A percentile compares a stretch with the other conserved stretches of the same genome.
These are phyloP conservation scores for Acorus gramineus DNA, from an alignment of 106 monocot species.

Conservation along the genomic window DNA sequence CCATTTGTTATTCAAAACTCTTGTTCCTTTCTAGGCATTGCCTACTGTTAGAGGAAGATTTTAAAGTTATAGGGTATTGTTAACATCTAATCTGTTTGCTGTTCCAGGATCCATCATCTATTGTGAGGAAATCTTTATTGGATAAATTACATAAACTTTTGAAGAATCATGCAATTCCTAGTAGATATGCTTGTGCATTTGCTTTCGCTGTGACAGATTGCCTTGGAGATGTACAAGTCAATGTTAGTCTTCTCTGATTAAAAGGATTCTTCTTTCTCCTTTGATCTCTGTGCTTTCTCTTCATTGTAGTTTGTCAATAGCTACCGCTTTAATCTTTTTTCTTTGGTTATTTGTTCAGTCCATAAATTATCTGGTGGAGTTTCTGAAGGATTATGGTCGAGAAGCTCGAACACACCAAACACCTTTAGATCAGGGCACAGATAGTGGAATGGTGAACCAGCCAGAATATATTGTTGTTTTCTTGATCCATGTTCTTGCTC, in stretches of 20 bases:
- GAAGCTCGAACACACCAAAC: conserved; percentile 8
- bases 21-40: too few relatives aligned
- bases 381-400: conserved; percentile 33
- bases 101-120: conserved; percentile 54
- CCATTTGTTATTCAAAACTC: too few relatives aligned
- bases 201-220: conserved; percentile 49
- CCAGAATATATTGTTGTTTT: conserved; percentile 79
- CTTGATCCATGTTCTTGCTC: conserved; percentile 70
- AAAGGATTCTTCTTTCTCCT: neutral
- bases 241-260: conserved; percentile 32
- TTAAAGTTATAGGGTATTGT: neutral
- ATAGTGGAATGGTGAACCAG: conserved; percentile 24
- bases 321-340: neutral
- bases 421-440: conserved; percentile 12
- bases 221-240: conserved; percentile 35
- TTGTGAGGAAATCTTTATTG: conserved; percentile 45
- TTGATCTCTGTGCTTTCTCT: conserved; percentile 5
- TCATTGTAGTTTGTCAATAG: neutral
- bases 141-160: conserved; percentile 52
- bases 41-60: neutral
- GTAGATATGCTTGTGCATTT: conserved; percentile 73
- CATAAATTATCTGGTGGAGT: conserved; percentile 35
- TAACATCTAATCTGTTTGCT: neutral
- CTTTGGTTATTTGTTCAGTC: conserved; percentile 25
- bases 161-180: conserved; percentile 40